Base-by-base conservation (phyloP, 2,329 filamentous ascomycete genomes). In the Cytospora mali region DNA sequence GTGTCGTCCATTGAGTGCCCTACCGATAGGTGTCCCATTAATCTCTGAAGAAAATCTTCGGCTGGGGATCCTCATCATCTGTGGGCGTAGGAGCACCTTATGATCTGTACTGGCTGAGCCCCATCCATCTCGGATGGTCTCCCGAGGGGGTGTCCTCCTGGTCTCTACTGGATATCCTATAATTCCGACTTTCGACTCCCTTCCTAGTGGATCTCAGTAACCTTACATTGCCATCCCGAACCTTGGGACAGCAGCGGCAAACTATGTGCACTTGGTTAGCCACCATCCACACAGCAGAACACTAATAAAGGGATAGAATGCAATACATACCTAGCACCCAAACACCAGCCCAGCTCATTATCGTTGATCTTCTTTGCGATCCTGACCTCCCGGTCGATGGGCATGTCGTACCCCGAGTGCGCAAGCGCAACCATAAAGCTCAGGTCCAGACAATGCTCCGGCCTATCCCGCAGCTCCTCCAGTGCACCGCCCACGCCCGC, bases 311-410 rank as follows among this genome's bases (percentile, higher is more conserved):
- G n/a, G 31, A 35, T 18, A 31, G 0, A 56, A 18, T 35, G 23
- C 18, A n/a, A 33, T 10, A 72, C 88, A 80, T 81, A 95, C 92
- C 92, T 97, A 68, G 95, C 95, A 76, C 95, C 95, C 72, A 99
- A 82, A 79, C 94, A 98, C 95, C 95, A 99, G 46, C 95, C 95
- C 71, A 99, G 79, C 80, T 99, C 96, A 75, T 97, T 97, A 62
- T 88, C 88, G 80, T 96, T 94, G 73, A 99, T 96, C 84, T 97
- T 97, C 90, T 99, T 99, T 64, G 94, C 95, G 73, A 97, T 96
- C 83, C 91, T 94, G 68, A 99, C 93, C 77, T 99, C 95, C 46
- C 96, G 86, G 69, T 97, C 92, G 70, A 98, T 88, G 4, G 94
- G 94, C 92, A 99, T 97, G 69, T 98, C 95, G 72, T 99, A 99